Evolutionary conservation across 2,329 filamentous ascomycete genomes (phyloP), one percentile per base, ranked within the genome.

Genomic region (Colletotrichum eremochloae): DNA sequence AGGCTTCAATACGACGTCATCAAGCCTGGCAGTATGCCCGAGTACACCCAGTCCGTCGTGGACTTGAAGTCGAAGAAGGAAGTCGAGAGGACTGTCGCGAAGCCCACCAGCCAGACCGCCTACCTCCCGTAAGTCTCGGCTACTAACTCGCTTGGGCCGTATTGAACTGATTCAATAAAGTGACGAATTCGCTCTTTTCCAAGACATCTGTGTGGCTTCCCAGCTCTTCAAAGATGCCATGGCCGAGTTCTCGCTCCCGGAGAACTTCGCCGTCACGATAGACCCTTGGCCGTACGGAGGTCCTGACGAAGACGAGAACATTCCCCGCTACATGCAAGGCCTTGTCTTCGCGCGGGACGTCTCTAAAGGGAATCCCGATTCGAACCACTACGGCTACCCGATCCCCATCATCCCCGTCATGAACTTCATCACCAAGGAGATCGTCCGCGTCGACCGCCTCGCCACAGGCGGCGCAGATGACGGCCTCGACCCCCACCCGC

Each of bases 211-310:
- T 71, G 62, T 84, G 15, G 77, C 81, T 6, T 87, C 85, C 0
- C 79, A 83, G 0, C 75, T 85, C 53, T 87, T 87, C 77, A 81
- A 84, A 72, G 79, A 84, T 18, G 85, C 85, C 64, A 79, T 88
- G 77, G 78, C 82, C 31, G 84, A 87, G 75, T 85, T 87, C 64
- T 75, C 77, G 5, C 77, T 88, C 15, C 86, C 86, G 5, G 81
- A 84, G 38, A 82, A 82, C 75, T 85, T 86, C 63, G 74, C 77
- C 46, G 76, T 86, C 63, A 81, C 80, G 18, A 85, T 86, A 74
- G 85, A 87, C 89, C 74, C 86, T 0, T 94, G 92, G 92, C 93
- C 93, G 48, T 95, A 94, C 74, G 86, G 86, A 8, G 83, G 83
- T 2, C 78, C 80, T 1, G 83, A 84, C 67, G 77, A 77, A 5